Conservation (phyloP, 768 basidiomycete species). For the Mycena chlorophos region DNA sequence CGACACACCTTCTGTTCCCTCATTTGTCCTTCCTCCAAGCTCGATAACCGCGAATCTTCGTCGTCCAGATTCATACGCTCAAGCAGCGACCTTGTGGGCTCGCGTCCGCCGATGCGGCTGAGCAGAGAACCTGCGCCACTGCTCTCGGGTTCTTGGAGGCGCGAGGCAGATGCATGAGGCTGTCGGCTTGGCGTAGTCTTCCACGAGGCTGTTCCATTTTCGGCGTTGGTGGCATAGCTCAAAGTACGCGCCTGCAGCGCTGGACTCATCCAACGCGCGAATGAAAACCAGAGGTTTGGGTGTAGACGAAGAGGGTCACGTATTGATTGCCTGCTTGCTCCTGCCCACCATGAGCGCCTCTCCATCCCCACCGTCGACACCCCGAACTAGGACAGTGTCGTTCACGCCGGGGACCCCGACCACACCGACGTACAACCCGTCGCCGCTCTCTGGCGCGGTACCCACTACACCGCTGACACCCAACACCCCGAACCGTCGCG, state of each 20-base stretch:
- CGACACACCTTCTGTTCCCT: not conserved
- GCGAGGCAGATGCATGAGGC: not conserved
- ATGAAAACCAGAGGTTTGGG: not conserved
- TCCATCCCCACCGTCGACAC: conserved; percentile 24
- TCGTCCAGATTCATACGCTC: not conserved
- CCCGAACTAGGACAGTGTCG: conserved; percentile 28
- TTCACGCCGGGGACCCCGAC: conserved; percentile 43
- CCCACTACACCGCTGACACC: conserved; percentile 26
- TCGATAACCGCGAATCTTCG: not conserved
- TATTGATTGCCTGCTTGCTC: not conserved
- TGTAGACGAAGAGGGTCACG: no score
- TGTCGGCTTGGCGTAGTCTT: not conserved
- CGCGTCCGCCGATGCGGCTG: not conserved
- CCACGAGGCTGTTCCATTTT: no score
- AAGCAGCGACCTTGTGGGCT: not conserved
- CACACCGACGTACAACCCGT: conserved; percentile 30
- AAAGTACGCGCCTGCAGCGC: not conserved
- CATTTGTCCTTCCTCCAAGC: not conserved
- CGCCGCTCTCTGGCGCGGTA: conserved; percentile 14
- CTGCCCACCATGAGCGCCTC: conserved; percentile 5
- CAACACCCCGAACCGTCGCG: conserved; percentile 30
- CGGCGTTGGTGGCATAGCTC: not conserved
- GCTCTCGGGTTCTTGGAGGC: not conserved
- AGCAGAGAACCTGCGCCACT: not conserved
- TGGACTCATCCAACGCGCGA: not conserved